phyloP scores from a whole-genome alignment of 2,329 filamentous ascomycete genomes.

The Penicillium sp. region DNA sequence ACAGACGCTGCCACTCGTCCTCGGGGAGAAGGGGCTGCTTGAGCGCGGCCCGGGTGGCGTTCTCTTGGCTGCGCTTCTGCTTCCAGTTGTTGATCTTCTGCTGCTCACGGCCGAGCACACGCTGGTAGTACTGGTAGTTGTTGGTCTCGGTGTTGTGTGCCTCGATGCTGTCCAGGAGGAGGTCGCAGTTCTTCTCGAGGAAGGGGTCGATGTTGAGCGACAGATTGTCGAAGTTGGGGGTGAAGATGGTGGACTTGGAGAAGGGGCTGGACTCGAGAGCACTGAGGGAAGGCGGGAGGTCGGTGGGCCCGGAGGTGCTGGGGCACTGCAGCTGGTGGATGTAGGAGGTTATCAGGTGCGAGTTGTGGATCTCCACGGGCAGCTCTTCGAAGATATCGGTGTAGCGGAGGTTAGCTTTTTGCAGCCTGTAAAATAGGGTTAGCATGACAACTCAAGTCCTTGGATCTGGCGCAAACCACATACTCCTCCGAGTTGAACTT shows the following conservation, averaged over 20 bases:
- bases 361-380: slow-evolving; percentile 89
- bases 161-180: slow-evolving; percentile 94
- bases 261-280: slow-evolving; percentile 65
- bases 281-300: slow-evolving; percentile 72
- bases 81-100: slow-evolving; percentile 96
- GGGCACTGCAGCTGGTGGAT: slow-evolving; percentile 81
- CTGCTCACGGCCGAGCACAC: slow-evolving; percentile 89
- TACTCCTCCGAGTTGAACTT: slow-evolving; percentile 97
- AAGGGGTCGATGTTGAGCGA: slow-evolving; percentile 95
- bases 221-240: slow-evolving; percentile 83
- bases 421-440: slow-evolving; percentile 58
- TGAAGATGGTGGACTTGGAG: slow-evolving; percentile 60
- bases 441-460: neutral
- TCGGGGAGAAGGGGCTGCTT: slow-evolving; percentile 88
- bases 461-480: slow-evolving; percentile 28
- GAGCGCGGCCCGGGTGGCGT: slow-evolving; percentile 73
- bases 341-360: slow-evolving; percentile 90
- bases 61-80: slow-evolving; percentile 93
- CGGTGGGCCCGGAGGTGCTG: slow-evolving; percentile 61
- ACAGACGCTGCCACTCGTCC: slow-evolving; percentile 96
- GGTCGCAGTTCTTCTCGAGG: slow-evolving; percentile 96
- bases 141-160: slow-evolving; percentile 97
- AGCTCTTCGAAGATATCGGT: slow-evolving; percentile 90
- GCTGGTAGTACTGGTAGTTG: slow-evolving; percentile 98
- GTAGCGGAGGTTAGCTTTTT: slow-evolving; percentile 90